A percentile compares a stretch with the other conserved stretches of the same genome.
Conservation (phyloP, 2,329 filamentous ascomycete species). For the Pyricularia pennisetigena region DNA sequence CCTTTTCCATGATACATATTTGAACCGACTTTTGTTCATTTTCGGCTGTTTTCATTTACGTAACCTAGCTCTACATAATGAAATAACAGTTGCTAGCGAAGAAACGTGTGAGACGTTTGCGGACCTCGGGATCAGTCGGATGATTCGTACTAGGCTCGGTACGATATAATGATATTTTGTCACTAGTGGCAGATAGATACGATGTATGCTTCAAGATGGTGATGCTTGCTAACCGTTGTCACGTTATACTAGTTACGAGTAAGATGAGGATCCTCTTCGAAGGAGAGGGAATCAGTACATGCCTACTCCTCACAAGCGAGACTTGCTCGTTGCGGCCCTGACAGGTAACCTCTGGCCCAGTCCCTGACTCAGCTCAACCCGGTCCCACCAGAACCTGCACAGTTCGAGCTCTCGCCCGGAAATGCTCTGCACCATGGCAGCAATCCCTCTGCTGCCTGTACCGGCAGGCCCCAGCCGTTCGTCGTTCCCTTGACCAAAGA, state of each 20-base stretch:
- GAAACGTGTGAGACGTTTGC: not conserved
- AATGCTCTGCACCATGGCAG: constrained; percentile 30
- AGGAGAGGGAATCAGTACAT: not conserved
- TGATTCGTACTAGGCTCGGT: no score
- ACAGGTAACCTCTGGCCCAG: constrained; percentile 17
- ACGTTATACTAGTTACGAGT: not conserved
- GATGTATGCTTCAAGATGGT: no score
- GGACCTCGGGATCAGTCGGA: no score
- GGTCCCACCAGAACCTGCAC: constrained; percentile 53
- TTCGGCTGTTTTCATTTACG: not conserved
- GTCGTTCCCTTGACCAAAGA: constrained; percentile 52
- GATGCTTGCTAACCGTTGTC: not conserved
- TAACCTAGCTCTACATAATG: not conserved
- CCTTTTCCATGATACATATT: not conserved
- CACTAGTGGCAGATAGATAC: no score
- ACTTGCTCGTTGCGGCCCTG: not conserved
- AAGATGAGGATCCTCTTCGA: no score
- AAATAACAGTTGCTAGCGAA: not conserved
- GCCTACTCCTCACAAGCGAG: not conserved
- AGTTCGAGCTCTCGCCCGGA: constrained; percentile 34
- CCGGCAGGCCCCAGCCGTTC: constrained; percentile 27
- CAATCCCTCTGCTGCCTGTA: constrained; percentile 23
- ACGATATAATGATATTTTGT: no score
- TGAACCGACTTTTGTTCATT: not conserved
- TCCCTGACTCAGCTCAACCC: constrained; percentile 36